Conservation (phyloP, 352 stramenopile genomes). For the Plasmopara viticola region DNA sequence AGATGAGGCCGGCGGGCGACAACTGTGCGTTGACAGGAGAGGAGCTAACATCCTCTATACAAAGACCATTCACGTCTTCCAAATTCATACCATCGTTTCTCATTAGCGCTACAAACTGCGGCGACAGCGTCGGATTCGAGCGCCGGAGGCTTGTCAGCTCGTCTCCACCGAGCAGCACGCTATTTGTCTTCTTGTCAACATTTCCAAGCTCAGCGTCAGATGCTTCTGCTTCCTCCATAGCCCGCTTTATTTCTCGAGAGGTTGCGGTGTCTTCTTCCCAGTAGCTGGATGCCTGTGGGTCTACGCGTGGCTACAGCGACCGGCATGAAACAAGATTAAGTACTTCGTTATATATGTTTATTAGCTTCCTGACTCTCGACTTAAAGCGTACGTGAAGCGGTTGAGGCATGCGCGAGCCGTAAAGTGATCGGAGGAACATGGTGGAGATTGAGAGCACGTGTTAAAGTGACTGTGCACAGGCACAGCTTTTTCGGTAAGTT, state of each 20-base stretch:
- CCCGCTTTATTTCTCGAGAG: conserved; percentile 50
- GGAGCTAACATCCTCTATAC: conserved; percentile 40
- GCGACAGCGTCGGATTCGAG: conserved; percentile 13
- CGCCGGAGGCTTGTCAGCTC: conserved; percentile 14
- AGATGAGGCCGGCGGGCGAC: conserved; percentile 72
- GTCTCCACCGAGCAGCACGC: conserved; percentile 23
- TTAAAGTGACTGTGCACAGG: conserved; percentile 8
- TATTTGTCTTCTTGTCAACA: conserved; percentile 46
- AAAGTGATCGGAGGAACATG: conserved; percentile 80
- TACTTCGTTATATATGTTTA: background rate
- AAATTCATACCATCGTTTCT: conserved; percentile 35
- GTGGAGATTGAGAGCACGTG: background rate
- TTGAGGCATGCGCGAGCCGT: conserved; percentile 73
- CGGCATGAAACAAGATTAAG: background rate
- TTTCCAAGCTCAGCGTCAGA: conserved; percentile 23
- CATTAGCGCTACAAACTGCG: conserved; percentile 29
- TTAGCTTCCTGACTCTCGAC: background rate
- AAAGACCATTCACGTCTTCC: conserved; percentile 38
- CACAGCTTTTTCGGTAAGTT: conserved; percentile 13
- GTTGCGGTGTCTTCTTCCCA: conserved; percentile 75
- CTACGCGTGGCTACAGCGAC: conserved; percentile 43
- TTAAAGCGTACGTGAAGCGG: conserved; percentile 47
- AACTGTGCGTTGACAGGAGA: conserved; percentile 49
- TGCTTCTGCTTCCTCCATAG: conserved; percentile 53
- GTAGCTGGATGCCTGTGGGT: conserved; percentile 65